These are phyloP conservation scores for Lactarius psammicola DNA, from an alignment of 768 basidiomycete species.

Conservation along the genomic window DNA sequence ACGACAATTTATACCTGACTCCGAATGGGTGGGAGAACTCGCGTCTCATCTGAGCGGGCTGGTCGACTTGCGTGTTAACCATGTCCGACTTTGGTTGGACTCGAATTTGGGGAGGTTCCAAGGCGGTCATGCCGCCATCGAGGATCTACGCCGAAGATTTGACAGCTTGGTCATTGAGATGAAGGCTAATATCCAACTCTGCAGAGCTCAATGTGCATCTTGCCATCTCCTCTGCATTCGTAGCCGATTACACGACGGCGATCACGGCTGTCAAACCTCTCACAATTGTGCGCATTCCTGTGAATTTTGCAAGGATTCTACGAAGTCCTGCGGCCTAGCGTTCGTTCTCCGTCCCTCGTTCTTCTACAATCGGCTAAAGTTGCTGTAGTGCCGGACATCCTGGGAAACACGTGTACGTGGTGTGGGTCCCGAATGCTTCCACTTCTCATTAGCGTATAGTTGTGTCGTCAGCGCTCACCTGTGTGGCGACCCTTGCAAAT, in stretches of 20 bases:
- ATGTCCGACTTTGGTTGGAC: conserved; percentile 53
- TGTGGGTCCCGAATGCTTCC: neutral
- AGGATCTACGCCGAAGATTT: conserved; percentile 45
- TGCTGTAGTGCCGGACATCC: conserved; percentile 52
- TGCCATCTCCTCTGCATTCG: conserved; percentile 55
- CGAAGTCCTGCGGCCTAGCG: conserved; percentile 46
- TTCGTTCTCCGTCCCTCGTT: conserved; percentile 34
- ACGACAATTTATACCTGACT: conserved; percentile 42
- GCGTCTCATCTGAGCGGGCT: conserved; percentile 40
- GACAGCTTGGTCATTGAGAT: conserved; percentile 47
- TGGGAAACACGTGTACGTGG: conserved; percentile 53
- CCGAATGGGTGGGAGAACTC: conserved; percentile 43
- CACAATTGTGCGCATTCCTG: conserved; percentile 49
- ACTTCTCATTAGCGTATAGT: conserved; percentile 34
- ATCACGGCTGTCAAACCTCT: conserved; percentile 50
- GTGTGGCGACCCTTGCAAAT: conserved; percentile 51
- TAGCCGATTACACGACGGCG: conserved; percentile 45
- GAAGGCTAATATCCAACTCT: conserved; percentile 47
- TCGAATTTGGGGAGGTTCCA: conserved; percentile 50
- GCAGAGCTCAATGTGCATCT: conserved; percentile 44
- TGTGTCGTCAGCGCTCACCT: conserved; percentile 51
- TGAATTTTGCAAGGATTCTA: conserved; percentile 40
- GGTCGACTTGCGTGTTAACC: conserved; percentile 44
- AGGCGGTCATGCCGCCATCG: conserved; percentile 43
- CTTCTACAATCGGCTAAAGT: neutral